Conservation (phyloP, 805 yeast species). For the Gaillardinia entomophila region DNA sequence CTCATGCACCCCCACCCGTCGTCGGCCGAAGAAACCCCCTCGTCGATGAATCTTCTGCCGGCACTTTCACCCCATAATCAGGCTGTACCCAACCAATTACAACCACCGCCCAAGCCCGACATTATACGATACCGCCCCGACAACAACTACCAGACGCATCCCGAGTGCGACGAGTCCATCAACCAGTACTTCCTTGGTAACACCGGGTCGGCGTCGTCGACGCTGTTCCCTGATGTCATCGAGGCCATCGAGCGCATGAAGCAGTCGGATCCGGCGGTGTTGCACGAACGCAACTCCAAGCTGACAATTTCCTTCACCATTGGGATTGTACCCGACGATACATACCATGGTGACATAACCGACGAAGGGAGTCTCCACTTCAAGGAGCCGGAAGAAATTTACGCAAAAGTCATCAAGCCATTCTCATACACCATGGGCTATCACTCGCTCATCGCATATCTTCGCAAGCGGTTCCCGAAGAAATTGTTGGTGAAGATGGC, state of each 20-base stretch:
- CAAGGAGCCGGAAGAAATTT: constrained; percentile 73
- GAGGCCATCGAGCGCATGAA: constrained; percentile 37
- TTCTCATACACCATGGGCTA: constrained; percentile 89
- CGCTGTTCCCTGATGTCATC: constrained; percentile 57
- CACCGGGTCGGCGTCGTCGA: constrained; percentile 31
- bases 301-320: constrained; percentile 44
- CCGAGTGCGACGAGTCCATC: constrained; percentile 50
- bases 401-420: constrained; percentile 67
- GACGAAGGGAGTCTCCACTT: constrained; percentile 13
- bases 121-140: no score
- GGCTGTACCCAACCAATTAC: no score
- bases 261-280: constrained; percentile 35
- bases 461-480: constrained; percentile 64
- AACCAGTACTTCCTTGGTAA: constrained; percentile 68
- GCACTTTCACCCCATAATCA: constrained; percentile 28
- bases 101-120: neutral
- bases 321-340: constrained; percentile 37
- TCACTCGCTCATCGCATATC: constrained; percentile 71
- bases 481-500: constrained; percentile 75
- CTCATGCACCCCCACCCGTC: constrained; percentile 21
- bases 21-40: constrained; percentile 34
- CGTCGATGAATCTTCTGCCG: constrained; percentile 28
- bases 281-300: constrained; percentile 29
- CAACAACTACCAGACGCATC: constrained; percentile 16
- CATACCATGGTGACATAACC: constrained; percentile 13